A percentile compares a stretch with the other conserved stretches of the same genome.
Conservation (phyloP, 768 basidiomycete species). For the Lenzites betulinus region DNA sequence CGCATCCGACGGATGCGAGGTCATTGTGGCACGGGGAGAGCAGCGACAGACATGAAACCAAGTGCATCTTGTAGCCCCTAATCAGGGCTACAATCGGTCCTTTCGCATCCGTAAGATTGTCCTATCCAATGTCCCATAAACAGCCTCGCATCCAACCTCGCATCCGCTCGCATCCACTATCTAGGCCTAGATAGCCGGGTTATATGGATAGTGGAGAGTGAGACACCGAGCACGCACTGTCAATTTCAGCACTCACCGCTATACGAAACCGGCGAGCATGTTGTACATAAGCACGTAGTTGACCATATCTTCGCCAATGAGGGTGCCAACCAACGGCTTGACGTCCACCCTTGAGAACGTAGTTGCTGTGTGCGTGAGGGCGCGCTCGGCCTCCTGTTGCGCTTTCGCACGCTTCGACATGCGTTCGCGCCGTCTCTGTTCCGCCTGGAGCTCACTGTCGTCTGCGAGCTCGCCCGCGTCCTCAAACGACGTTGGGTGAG, state of each 20-base stretch:
- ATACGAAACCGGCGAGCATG: constrained; percentile 98
- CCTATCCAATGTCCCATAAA: too few species aligned
- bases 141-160: too few species aligned
- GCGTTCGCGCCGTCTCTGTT: constrained; percentile 81
- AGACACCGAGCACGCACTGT: background rate
- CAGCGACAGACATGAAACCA: too few species aligned
- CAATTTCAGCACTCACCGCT: constrained; percentile 57
- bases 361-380: constrained; percentile 41
- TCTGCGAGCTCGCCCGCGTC: constrained; percentile 60
- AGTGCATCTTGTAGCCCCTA: too few species aligned
- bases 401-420: constrained; percentile 69
- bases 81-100: too few species aligned
- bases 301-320: constrained; percentile 97
- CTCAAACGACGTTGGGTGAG: constrained; percentile 31
- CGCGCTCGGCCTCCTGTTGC: constrained; percentile 58
- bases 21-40: too few species aligned
- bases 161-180: too few species aligned
- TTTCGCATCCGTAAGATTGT: too few species aligned
- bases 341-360: constrained; percentile 35
- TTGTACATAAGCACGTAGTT: constrained; percentile 99
- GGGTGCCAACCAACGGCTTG: constrained; percentile 81
- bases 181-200: too few species aligned
- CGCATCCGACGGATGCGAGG: too few species aligned
- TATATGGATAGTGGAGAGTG: too few species aligned
- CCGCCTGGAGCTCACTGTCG: constrained; percentile 88